Base-by-base conservation (phyloP, 2,329 filamentous ascomycete species). In the Ceratocystis huliohia region DNA sequence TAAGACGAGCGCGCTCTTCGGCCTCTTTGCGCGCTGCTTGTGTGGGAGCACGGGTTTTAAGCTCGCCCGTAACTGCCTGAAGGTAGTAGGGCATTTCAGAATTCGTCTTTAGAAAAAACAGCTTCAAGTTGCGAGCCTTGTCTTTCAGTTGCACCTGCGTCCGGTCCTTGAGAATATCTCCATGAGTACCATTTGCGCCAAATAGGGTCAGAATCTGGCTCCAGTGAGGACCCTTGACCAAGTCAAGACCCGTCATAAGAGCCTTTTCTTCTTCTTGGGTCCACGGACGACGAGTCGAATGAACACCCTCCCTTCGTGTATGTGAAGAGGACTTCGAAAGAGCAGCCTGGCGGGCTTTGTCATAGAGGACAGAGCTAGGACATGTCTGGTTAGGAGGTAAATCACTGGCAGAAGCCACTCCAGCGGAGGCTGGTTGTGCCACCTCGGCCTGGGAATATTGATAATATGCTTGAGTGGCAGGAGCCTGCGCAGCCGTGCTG, bases 101-200 rank as follows among this genome's bases (percentile, higher is more conserved):
- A 64, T 90, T 90, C 20, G 88, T 93, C 78, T 96, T 96, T 65
- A 96, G 78, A 75, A 96, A 96, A 77, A 94, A 96, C 0, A 96
- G 77, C 74, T 96, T 96, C 62, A 96, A 76, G 70, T 96, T 96
- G 63, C 91, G 82, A 0, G 91, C 91, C 75, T 96, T 96, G 73
- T 96, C 91, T 74, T 96, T 96, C 13, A 96, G 80, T 73, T 96
- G 91, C 0, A 96, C 91, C 73, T 96, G 91, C 57, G 91, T 95
- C 44, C 91, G 83, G 73, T 96, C 91, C 71, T 92, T 93, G 22
- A 96, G 80, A 28, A 93, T 88, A 71, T 93, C 88, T 61, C 86
- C 92, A 28, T 93, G 84, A 0, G 87, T 88, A 4, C 91, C 91
- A 53, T 87, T 88, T 0, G 84, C 82, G 0, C 91, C 91, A 73